Evolutionary conservation across 768 basidiomycete genomes (phyloP).

Genomic region (Tylopilus rubrobrunneus): DNA sequence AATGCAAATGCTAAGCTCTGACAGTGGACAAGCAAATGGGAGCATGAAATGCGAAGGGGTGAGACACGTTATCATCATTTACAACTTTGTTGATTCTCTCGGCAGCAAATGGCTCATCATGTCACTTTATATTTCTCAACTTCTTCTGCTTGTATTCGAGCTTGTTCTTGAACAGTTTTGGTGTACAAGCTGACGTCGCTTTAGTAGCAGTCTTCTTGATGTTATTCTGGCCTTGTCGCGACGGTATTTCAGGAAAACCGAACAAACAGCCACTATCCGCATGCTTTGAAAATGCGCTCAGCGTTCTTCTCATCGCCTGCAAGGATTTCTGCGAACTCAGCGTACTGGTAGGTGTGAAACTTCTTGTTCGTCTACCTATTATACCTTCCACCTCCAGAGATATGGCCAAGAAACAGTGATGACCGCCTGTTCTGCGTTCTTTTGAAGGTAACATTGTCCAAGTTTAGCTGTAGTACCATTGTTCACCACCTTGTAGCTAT

Average conservation of each 20-base stretch:
- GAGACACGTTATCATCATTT: slow-evolving; percentile 9
- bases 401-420: slow-evolving; percentile 85
- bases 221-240: not conserved
- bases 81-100: slow-evolving; percentile 4
- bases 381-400: slow-evolving; percentile 41
- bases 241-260: slow-evolving; percentile 45
- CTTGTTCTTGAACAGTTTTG: slow-evolving; percentile 82
- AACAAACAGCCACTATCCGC: slow-evolving; percentile 56
- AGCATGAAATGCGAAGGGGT: slow-evolving; percentile 71
- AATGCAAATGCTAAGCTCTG: slow-evolving; percentile 71
- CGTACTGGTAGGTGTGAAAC: slow-evolving; percentile 57
- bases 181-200: slow-evolving; percentile 60
- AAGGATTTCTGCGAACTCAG: slow-evolving; percentile 70
- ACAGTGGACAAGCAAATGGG: slow-evolving; percentile 71
- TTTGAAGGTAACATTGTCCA: slow-evolving; percentile 56
- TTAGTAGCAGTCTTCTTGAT: slow-evolving; percentile 39
- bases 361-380: slow-evolving; percentile 24
- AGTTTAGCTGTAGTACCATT: not conserved
- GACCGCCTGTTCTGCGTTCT: slow-evolving; percentile 82
- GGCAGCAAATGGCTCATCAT: slow-evolving; percentile 65
- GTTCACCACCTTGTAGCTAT: slow-evolving; percentile 43
- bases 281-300: slow-evolving; percentile 73
- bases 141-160: slow-evolving; percentile 77
- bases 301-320: slow-evolving; percentile 65
- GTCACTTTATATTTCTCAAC: slow-evolving; percentile 71